These are phyloP conservation scores for Neofusicoccum sp. DNA, from an alignment of 2,329 filamentous ascomycete species.

Conservation along the genomic window DNA sequence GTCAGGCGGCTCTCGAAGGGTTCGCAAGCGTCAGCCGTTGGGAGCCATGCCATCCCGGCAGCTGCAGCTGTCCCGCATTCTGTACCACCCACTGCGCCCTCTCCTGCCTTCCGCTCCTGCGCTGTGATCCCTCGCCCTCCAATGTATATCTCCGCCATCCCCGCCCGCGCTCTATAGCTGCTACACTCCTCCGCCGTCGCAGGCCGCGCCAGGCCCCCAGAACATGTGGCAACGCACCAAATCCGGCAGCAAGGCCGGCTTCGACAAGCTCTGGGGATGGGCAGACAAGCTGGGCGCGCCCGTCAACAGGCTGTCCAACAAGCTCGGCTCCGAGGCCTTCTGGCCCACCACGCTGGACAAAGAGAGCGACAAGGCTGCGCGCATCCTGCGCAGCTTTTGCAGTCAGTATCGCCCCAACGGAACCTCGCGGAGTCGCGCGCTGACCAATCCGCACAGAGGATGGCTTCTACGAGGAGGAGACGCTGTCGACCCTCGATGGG, in stretches of 20 bases:
- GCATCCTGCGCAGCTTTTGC: conserved; percentile 89
- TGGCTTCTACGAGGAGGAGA: conserved; percentile 67
- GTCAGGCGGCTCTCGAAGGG: conserved; percentile 18
- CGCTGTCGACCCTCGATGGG: conserved; percentile 48
- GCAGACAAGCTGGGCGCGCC: conserved; percentile 72
- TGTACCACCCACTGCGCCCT: conserved; percentile 18
- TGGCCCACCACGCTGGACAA: conserved; percentile 85
- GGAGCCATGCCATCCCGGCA: conserved; percentile 14
- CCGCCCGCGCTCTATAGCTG: conserved; percentile 2
- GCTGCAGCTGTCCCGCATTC: conserved; percentile 19
- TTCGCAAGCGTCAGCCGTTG: conserved; percentile 18
- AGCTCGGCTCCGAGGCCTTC: conserved; percentile 78
- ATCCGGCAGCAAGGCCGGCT: conserved; percentile 63
- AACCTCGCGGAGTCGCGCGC: not conserved
- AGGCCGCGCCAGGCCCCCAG: conserved; percentile 11
- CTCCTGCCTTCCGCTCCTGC: not conserved
- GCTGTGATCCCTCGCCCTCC: not conserved
- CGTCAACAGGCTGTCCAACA: conserved; percentile 80
- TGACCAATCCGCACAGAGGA: conserved; percentile 52
- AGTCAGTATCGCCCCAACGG: conserved; percentile 57
- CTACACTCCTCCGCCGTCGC: not conserved
- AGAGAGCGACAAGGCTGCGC: conserved; percentile 88
- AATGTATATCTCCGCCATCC: not conserved
- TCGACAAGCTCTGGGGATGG: conserved; percentile 71
- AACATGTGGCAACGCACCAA: conserved; percentile 58